phyloP scores from a whole-genome alignment of 176 grass and related monocot genomes.

The Paspalum notatum region DNA sequence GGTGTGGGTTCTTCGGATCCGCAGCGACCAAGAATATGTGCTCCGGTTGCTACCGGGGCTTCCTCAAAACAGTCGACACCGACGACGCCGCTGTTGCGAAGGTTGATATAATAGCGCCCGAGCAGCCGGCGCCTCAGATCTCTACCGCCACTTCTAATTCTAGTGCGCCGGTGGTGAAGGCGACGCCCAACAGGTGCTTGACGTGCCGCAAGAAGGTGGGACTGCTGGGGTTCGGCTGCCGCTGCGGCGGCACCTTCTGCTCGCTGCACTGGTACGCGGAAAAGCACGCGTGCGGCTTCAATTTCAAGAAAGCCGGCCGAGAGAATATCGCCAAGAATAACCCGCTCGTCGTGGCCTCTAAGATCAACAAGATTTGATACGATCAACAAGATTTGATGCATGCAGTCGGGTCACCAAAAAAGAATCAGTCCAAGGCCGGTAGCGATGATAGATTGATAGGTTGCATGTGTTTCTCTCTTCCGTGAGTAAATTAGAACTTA shows the following conservation, averaged over 20 bases:
- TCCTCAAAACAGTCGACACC: background rate
- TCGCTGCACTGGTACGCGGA: slow-evolving; percentile 50
- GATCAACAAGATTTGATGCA: slow-evolving; percentile 45
- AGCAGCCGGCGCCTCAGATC: background rate
- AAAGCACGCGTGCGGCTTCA: slow-evolving; percentile 41
- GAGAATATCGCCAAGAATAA: slow-evolving; percentile 50
- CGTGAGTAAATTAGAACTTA: too few relatives aligned
- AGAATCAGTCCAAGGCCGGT: background rate
- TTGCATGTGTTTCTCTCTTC: too few relatives aligned
- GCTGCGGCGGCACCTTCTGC: slow-evolving; percentile 63
- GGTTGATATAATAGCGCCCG: background rate
- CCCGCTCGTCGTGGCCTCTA: slow-evolving; percentile 37
- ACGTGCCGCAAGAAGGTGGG: slow-evolving; percentile 57
- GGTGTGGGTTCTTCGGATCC: slow-evolving; percentile 55
- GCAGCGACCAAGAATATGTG: slow-evolving; percentile 41
- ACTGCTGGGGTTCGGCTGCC: slow-evolving; percentile 54
- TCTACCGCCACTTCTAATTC: background rate
- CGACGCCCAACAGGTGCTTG: slow-evolving; percentile 37
- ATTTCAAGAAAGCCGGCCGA: slow-evolving; percentile 40
- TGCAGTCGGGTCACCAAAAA: too few relatives aligned
- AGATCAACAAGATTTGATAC: slow-evolving; percentile 49
- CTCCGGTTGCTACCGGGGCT: slow-evolving; percentile 43
- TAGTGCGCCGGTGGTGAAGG: background rate
- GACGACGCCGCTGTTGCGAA: background rate
- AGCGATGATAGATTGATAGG: background rate